phyloP scores from a whole-genome alignment of 495 filamentous ascomycete genomes.

The Lophiotrema nucula region DNA sequence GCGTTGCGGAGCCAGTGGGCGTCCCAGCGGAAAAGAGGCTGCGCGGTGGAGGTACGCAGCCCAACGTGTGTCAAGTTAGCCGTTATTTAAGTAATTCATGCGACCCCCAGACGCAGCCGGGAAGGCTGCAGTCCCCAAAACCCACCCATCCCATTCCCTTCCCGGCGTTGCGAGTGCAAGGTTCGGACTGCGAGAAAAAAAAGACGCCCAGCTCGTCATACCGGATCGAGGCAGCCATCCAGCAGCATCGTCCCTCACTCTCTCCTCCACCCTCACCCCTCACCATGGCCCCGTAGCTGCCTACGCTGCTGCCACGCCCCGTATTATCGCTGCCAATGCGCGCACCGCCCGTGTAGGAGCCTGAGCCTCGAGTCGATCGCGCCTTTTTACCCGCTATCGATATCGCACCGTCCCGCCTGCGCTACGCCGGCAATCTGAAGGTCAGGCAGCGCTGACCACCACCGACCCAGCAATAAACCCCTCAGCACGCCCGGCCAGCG shows the following conservation, averaged over 20 bases:
- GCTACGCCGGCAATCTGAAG: slow-evolving; percentile 1
- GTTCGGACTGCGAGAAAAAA: slow-evolving; percentile 17
- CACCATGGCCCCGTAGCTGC: slow-evolving; percentile 19
- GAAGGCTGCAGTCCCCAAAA: slow-evolving; percentile 10
- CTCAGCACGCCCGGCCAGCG: slow-evolving; percentile 1
- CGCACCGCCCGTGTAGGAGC: background rate
- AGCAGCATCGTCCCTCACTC: background rate
- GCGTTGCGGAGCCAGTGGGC: background rate
- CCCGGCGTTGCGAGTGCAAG: no score
- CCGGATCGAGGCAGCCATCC: background rate
- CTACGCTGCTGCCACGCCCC: no score
- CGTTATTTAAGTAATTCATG: slow-evolving; percentile 26
- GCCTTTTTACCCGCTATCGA: slow-evolving; percentile 28
- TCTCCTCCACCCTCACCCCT: background rate
- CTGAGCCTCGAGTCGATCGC: background rate
- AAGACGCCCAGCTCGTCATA: background rate
- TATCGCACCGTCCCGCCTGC: slow-evolving; percentile 21
- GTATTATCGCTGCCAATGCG: background rate
- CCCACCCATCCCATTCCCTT: no score
- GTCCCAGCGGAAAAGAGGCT: background rate
- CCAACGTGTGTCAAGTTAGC: slow-evolving; percentile 14
- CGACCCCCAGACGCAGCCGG: slow-evolving; percentile 13
- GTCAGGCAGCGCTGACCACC: slow-evolving; percentile 12
- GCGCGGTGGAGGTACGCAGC: no score
- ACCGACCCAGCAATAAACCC: background rate